Conservation (phyloP, 2,329 filamentous ascomycete genomes). For the Chaetomium globosum region DNA sequence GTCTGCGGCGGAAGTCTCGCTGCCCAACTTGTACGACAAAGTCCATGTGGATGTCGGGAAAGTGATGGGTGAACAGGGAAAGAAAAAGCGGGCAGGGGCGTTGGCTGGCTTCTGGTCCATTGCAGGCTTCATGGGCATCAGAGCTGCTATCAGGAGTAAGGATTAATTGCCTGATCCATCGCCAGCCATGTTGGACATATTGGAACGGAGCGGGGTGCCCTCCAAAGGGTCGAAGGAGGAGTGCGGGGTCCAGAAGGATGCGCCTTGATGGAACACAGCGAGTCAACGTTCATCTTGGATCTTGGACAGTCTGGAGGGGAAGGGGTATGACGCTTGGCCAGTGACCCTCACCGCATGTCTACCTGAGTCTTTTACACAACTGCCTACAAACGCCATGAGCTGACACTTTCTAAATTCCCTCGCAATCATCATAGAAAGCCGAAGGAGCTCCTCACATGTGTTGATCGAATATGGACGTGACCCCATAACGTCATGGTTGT, state of each 20-base stretch:
- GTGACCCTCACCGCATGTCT: no score
- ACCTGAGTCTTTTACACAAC: no score
- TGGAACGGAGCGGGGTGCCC: constrained; percentile 2
- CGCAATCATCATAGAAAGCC: neutral
- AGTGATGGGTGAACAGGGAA: neutral
- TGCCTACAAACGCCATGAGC: no score
- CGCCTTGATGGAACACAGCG: neutral
- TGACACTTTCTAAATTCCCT: neutral
- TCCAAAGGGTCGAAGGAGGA: no score
- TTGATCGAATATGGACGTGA: neutral
- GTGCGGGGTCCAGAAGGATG: neutral
- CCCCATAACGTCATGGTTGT: neutral
- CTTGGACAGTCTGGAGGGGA: no score
- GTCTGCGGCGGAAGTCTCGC: neutral
- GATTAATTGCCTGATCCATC: constrained; percentile 17
- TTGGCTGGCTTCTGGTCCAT: neutral
- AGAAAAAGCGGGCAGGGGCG: neutral
- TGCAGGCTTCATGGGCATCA: neutral
- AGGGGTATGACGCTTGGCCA: no score
- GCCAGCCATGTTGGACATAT: constrained; percentile 5
- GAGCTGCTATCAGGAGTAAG: constrained; percentile 5
- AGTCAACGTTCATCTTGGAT: no score
- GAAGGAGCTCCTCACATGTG: neutral
- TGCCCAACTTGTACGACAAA: constrained; percentile 1
- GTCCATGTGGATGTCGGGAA: constrained; percentile 1